Base-by-base conservation (phyloP, 2,329 filamentous ascomycete species). In the Pestalotiopsis sp. region DNA sequence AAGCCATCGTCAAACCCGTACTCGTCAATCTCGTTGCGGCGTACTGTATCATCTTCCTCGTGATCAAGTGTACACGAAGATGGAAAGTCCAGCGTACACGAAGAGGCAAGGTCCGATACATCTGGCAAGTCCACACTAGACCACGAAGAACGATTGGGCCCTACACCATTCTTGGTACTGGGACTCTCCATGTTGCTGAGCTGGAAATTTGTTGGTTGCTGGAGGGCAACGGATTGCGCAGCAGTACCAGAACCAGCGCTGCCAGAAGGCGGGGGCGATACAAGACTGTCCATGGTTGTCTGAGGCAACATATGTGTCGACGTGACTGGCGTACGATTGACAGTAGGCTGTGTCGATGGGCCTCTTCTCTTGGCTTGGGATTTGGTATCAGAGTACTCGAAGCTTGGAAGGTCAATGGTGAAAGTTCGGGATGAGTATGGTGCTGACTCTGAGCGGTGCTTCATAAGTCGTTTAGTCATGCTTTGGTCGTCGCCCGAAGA, bases 1-100 rank as follows among this genome's bases (percentile, higher is more conserved):
- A 66, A 64, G 27, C 74, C 45, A 20, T 71, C 75, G 14, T 71
- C 72, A 39, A 77, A 64, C 7, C 73, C 73, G 68, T 77, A 77
- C 36, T 72, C 72, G n/a, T 77, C 72, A 49, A 45, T 17, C 6
- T 66, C 63, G 36, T 25, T 17, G 12, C n/a, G 17, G 9, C 23
- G 27, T 7, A 41, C 13, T 31, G 11, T 12, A 13, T 23, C 12
- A n/a, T 38, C 20, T n/a, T 20, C 52, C 41, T 52, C n/a, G 20
- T 49, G 12, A 9, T 36, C 39, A 11, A 64, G 38, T 3, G 38
- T 13, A 20, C 12, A n/a, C 38, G 39, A 13, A 25, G 61, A 36
- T 4, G 25, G n/a, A 3, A 13, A 23, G 6, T 14, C 20, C 38
- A 41, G 20, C 20, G 45, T 52, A 7, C 23, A 6, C 45, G 45